phyloP scores from a whole-genome alignment of 2,329 filamentous ascomycete genomes.

The Colletotrichum destructivum region DNA sequence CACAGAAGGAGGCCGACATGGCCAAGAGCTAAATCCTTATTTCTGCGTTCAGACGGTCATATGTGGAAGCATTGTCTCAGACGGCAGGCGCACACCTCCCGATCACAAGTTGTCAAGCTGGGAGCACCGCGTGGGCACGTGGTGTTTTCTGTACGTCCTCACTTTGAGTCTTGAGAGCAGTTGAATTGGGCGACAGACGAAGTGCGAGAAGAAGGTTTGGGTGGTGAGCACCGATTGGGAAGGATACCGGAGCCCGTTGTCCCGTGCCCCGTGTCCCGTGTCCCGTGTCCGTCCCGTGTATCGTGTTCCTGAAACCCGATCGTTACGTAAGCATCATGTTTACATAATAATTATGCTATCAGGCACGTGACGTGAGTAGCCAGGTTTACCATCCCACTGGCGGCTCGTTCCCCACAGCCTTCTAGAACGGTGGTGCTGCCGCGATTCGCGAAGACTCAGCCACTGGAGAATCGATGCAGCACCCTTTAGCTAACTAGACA shows the following conservation, averaged over 20 bases:
- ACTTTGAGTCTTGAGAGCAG: neutral
- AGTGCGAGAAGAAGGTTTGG: neutral
- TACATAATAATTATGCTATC: too few species aligned
- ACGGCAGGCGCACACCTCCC: neutral
- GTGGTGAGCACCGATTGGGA: neutral
- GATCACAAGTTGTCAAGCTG: neutral
- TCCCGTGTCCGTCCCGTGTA: too few species aligned
- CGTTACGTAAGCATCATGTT: too few species aligned
- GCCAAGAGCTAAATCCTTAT: slow-evolving; percentile 1
- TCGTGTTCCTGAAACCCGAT: too few species aligned
- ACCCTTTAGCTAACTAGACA: neutral
- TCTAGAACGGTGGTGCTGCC: neutral
- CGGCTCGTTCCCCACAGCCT: neutral
- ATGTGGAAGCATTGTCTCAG: neutral
- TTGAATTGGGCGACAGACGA: neutral
- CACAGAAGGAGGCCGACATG: neutral
- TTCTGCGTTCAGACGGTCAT: neutral
- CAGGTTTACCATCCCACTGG: neutral
- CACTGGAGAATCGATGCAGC: neutral
- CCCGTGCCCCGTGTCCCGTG: neutral
- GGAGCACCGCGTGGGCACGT: neutral
- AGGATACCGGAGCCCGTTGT: neutral
- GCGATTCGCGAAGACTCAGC: neutral
- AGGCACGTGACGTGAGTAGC: neutral
- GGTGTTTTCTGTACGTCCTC: neutral